Evolutionary conservation across 176 grass and related monocot species (phyloP).

Genomic region (Tuctoria greenei): DNA sequence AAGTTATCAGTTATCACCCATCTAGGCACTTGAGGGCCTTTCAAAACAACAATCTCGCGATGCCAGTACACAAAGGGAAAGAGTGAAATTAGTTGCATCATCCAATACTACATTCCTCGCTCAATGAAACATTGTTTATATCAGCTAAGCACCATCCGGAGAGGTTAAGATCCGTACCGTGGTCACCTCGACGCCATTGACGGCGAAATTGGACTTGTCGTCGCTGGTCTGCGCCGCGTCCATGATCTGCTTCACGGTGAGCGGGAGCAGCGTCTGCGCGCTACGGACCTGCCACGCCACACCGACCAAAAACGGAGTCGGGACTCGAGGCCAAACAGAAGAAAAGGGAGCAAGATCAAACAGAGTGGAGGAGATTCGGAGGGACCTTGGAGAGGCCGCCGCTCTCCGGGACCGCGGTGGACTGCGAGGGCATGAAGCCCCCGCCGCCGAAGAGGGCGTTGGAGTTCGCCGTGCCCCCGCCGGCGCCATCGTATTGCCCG

Average conservation of each 20-base stretch:
- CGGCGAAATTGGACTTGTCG: conserved; percentile 72
- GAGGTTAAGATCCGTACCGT: conserved; percentile 46
- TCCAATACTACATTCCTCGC: not conserved
- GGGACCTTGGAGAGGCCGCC: conserved; percentile 53
- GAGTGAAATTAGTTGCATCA: not conserved
- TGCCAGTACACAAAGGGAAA: not conserved
- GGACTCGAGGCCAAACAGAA: not conserved
- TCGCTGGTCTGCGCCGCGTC: conserved; percentile 68
- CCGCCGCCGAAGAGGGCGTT: conserved; percentile 69
- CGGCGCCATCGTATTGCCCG: conserved; percentile 44
- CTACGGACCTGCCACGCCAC: conserved; percentile 37
- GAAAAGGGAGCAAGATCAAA: not conserved
- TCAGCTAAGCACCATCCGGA: not conserved
- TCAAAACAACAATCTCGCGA: not conserved
- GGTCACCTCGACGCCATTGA: conserved; percentile 70
- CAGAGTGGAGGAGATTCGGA: not conserved
- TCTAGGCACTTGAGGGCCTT: not conserved
- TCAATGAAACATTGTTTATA: not conserved
- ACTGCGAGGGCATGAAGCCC: conserved; percentile 92
- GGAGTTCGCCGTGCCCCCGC: conserved; percentile 33
- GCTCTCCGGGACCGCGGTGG: conserved; percentile 53
- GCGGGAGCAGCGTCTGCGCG: conserved; percentile 59
- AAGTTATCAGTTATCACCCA: not conserved
- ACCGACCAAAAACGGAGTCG: not conserved
- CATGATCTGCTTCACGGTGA: conserved; percentile 88